phyloP scores from a whole-genome alignment of 2,329 filamentous ascomycete species.

The Pyrenophora tritici-repentis region DNA sequence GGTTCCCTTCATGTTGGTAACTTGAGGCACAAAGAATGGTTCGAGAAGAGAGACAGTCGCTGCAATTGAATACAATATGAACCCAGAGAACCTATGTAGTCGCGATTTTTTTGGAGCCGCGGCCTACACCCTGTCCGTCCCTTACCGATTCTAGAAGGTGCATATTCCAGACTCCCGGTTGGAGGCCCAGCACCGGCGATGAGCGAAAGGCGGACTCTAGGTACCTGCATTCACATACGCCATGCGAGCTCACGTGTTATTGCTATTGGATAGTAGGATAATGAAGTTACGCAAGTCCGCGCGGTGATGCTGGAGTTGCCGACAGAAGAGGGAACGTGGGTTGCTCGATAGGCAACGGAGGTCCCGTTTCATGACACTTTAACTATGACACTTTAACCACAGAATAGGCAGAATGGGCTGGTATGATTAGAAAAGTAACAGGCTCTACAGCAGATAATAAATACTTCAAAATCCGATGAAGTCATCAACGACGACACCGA shows the following conservation, averaged over 20 bases:
- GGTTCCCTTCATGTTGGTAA: conserved; percentile 28
- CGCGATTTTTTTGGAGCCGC: conserved; percentile 8
- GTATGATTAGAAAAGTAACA: no score
- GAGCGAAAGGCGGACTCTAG: conserved; percentile 16
- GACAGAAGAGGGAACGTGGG: conserved; percentile 11
- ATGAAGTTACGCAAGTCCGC: conserved; percentile 28
- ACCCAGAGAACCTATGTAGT: not conserved
- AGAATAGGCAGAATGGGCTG: not conserved
- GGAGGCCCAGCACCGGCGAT: conserved; percentile 22
- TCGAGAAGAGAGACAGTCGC: conserved; percentile 2
- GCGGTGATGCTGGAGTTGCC: conserved; percentile 15
- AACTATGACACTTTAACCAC: no score
- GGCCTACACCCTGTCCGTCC: conserved; percentile 18
- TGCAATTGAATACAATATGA: not conserved
- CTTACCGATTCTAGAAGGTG: conserved; percentile 43
- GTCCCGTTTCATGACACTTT: not conserved
- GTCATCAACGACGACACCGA: not conserved
- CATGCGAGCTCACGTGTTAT: conserved; percentile 35
- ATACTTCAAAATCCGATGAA: not conserved
- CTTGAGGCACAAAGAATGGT: not conserved
- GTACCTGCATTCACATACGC: conserved; percentile 42
- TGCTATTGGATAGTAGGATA: conserved; percentile 36
- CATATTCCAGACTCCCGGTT: conserved; percentile 8
- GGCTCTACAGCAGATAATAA: no score
- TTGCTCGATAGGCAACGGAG: conserved; percentile 14